Percentiles rank a stretch among this genome's conserved stretches.
Evolutionary conservation across 2,329 filamentous ascomycete genomes (phyloP).

Genomic region (Gaeumannomyces tritici): DNA sequence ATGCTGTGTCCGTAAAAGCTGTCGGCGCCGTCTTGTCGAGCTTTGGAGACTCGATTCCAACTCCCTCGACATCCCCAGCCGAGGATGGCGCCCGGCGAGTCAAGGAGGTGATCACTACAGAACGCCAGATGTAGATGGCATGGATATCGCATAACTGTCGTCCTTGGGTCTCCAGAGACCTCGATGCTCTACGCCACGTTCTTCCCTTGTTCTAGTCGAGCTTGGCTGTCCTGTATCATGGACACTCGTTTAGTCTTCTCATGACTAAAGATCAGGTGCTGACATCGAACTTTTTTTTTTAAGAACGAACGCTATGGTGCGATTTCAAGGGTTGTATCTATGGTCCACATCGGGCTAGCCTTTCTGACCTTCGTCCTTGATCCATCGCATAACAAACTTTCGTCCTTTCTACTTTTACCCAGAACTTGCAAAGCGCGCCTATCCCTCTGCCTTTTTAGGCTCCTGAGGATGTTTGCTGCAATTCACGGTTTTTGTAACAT

Average conservation of each 20-base stretch:
- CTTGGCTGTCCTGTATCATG: neutral
- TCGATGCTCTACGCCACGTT: neutral
- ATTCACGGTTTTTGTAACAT: neutral
- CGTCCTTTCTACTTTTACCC: neutral
- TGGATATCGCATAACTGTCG: neutral
- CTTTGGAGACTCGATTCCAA: neutral
- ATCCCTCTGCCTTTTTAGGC: neutral
- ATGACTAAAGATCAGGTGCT: neutral
- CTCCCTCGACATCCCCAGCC: conserved; percentile 8
- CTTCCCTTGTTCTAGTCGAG: neutral
- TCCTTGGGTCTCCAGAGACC: neutral
- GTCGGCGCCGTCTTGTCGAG: neutral
- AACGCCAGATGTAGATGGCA: neutral
- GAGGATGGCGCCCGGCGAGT: neutral
- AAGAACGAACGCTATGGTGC: neutral
- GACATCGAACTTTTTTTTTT: neutral
- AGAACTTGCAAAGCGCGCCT: neutral
- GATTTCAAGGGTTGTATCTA: neutral
- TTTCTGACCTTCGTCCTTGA: neutral
- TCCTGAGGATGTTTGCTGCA: neutral
- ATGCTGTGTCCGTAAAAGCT: neutral
- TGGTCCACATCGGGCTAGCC: neutral
- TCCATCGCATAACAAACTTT: neutral
- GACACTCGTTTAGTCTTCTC: neutral
- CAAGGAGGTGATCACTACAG: neutral